A percentile compares a stretch with the other conserved stretches of the same genome.
These are phyloP conservation scores for Entoloma clypeatum DNA, from an alignment of 1,284 basidiomycete genomes.

Conservation along the genomic window DNA sequence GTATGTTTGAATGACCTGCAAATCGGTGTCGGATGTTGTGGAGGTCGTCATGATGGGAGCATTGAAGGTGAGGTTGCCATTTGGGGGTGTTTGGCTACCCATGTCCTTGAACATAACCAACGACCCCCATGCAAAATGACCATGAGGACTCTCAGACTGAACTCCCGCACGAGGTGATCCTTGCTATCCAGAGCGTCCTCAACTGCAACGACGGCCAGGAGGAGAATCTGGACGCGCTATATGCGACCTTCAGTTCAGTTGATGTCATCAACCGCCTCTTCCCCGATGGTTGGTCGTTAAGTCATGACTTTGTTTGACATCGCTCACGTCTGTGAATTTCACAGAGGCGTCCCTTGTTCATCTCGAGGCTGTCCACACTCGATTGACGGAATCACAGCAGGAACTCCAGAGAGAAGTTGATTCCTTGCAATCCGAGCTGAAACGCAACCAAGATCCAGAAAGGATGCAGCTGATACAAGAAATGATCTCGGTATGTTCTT, in stretches of 20 bases:
- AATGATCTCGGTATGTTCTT: constrained; percentile 76
- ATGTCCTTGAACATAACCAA: no score
- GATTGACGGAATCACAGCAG: constrained; percentile 57
- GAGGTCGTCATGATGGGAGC: neutral
- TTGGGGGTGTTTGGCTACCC: no score
- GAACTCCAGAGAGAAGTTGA: constrained; percentile 74
- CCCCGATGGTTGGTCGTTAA: constrained; percentile 59
- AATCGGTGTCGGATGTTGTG: constrained; percentile 33
- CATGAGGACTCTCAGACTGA: no score
- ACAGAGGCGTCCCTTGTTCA: constrained; percentile 66
- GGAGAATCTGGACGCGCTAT: constrained; percentile 47
- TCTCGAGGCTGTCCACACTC: constrained; percentile 58
- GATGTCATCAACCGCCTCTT: constrained; percentile 69
- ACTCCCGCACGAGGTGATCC: constrained; percentile 61
- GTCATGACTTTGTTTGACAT: constrained; percentile 1
- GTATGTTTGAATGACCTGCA: constrained; percentile 53
- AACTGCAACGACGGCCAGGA: constrained; percentile 45
- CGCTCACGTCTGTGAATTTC: constrained; percentile 2
- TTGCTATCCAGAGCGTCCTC: constrained; percentile 65
- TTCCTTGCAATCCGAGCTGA: constrained; percentile 61
- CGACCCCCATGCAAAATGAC: constrained; percentile 34
- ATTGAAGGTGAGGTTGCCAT: neutral
- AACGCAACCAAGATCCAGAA: constrained; percentile 75
- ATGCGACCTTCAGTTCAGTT: constrained; percentile 54
- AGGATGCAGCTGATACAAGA: constrained; percentile 88